phyloP scores from a whole-genome alignment of 2,329 filamentous ascomycete species.

The Fusarium begoniae region DNA sequence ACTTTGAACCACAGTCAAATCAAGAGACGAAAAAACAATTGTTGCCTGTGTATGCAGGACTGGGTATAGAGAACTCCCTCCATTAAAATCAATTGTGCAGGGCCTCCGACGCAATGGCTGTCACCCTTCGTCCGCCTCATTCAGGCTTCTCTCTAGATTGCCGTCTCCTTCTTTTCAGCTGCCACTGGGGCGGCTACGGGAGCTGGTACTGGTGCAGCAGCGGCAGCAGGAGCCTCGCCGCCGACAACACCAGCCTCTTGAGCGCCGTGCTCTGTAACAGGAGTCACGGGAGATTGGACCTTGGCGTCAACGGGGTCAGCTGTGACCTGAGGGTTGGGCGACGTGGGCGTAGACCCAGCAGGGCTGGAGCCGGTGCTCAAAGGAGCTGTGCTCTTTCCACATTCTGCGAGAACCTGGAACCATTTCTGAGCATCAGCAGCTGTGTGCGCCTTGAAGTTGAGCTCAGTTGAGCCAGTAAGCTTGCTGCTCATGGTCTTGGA shows the following conservation, averaged over 20 bases:
- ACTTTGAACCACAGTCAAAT: conserved; percentile 13
- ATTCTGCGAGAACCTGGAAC: conserved; percentile 76
- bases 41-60: conserved; percentile 16
- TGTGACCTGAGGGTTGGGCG: conserved; percentile 35
- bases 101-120: conserved; percentile 4
- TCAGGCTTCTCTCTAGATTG: conserved; percentile 16
- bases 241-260: conserved; percentile 60
- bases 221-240: conserved; percentile 30
- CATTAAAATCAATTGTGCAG: not conserved
- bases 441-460: conserved; percentile 88
- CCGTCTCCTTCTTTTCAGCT: conserved; percentile 36
- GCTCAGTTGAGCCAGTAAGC: conserved; percentile 80
- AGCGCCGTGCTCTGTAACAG: conserved; percentile 46
- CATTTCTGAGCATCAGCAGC: conserved; percentile 83
- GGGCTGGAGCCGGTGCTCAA: conserved; percentile 40
- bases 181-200: conserved; percentile 4
- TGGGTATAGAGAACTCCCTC: conserved; percentile 24
- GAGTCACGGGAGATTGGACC: conserved; percentile 28
- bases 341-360: conserved; percentile 42
- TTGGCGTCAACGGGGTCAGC: conserved; percentile 28
- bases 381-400: conserved; percentile 61
- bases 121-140: conserved; percentile 31
- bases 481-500: conserved; percentile 83
- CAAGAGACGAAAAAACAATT: not conserved
- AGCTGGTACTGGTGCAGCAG: conserved; percentile 5